Conservation (phyloP, 768 basidiomycete species). For the Mycena olivaceomarginata region DNA sequence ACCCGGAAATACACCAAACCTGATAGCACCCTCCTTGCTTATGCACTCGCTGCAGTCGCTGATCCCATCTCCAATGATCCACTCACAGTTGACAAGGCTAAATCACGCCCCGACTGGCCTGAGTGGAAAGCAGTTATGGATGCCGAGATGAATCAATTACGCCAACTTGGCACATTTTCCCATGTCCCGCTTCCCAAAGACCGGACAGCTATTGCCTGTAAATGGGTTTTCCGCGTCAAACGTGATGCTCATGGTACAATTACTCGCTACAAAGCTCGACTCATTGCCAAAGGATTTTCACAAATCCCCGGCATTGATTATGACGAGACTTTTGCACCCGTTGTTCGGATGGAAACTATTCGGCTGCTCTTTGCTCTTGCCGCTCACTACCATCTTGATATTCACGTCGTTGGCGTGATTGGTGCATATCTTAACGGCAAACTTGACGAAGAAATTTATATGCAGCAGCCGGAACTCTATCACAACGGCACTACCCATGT, state of each 20-base stretch:
- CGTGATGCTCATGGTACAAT: conserved; percentile 52
- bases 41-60: too few relatives aligned
- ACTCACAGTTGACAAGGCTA: conserved; percentile 37
- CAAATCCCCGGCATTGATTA: too few relatives aligned
- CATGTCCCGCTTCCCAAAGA: conserved; percentile 38
- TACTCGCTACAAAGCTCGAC: conserved; percentile 48
- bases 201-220: conserved; percentile 41
- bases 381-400: too few relatives aligned
- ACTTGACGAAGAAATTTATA: conserved; percentile 43
- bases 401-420: too few relatives aligned
- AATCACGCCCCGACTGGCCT: conserved; percentile 46
- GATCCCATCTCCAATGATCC: too few relatives aligned
- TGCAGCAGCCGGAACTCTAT: conserved; percentile 37
- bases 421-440: neutral
- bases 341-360: too few relatives aligned
- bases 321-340: too few relatives aligned
- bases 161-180: conserved; percentile 44
- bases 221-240: conserved; percentile 55
- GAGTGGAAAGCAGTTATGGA: conserved; percentile 42
- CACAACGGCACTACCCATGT: neutral
- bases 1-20: conserved; percentile 19
- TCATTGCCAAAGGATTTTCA: conserved; percentile 33
- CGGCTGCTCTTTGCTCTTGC: too few relatives aligned
- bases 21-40: too few relatives aligned
- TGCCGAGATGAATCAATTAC: conserved; percentile 37